Evolutionary conservation across 768 basidiomycete genomes (phyloP).

Genomic region (Pluteus cervinus): DNA sequence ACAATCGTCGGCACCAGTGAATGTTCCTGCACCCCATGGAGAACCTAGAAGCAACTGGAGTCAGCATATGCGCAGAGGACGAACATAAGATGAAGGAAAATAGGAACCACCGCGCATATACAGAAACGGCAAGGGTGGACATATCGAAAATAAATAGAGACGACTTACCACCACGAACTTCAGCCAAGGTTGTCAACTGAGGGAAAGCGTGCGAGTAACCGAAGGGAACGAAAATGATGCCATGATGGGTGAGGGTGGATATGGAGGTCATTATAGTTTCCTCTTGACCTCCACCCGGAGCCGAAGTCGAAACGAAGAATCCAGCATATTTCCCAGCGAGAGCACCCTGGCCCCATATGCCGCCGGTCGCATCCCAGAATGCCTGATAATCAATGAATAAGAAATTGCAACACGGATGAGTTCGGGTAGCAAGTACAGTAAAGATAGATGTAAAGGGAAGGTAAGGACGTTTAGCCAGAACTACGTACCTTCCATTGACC

Average conservation of each 20-base stretch:
- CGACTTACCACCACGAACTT: conserved; percentile 57
- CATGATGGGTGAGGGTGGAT: conserved; percentile 60
- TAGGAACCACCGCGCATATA: no score
- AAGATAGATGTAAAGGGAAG: no score
- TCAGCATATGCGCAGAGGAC: conserved; percentile 1
- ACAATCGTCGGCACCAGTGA: conserved; percentile 46
- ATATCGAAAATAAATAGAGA: neutral
- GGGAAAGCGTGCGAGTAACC: conserved; percentile 24
- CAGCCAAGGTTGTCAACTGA: conserved; percentile 33
- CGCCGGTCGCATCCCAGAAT: conserved; percentile 77
- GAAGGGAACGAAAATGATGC: conserved; percentile 35
- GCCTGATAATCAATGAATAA: conserved; percentile 26
- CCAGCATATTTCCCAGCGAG: conserved; percentile 66
- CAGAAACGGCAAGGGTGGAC: neutral
- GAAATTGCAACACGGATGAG: neutral
- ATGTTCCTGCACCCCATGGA: conserved; percentile 78
- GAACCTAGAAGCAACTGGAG: conserved; percentile 51
- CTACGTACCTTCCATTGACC: conserved; percentile 58
- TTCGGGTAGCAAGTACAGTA: neutral
- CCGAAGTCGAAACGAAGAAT: conserved; percentile 61
- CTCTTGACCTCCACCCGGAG: conserved; percentile 70
- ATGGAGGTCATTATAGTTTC: conserved; percentile 38
- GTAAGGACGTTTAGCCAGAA: no score
- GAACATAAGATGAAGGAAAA: neutral
- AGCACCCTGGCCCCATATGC: conserved; percentile 49